Evolutionary conservation across 495 filamentous ascomycete species (phyloP), one percentile per base, ranked within the genome.

Genomic region (Neurospora sp.): DNA sequence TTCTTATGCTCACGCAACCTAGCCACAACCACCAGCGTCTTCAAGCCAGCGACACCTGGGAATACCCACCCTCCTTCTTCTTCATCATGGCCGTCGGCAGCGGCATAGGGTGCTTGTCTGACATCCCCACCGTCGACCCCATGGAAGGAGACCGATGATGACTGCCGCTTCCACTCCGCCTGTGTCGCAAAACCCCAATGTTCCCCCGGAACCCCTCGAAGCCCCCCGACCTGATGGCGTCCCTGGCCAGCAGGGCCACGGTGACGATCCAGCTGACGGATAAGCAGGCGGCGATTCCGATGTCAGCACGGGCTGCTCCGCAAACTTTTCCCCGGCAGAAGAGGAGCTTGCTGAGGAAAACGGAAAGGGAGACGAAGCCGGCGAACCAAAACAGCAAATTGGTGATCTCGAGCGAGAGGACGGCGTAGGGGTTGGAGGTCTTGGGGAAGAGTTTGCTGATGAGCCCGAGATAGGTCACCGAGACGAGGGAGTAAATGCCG

Each of bases 301-400:
- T 79, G 73, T 82, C 81, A 31, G 85, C 86, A 46, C 82, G 83
- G 8, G 85, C 85, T 8, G 83, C 80, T 20, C 77, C 78, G 79
- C 87, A 88, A 7, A 86, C 84, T 61, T 76, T 79, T 44, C 85
- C 86, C 27, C 83, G 81, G 81, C 87, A 88, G 81, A 85, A 86
- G 76, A 83, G 79, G 38, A 87, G 80, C 46, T 86, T 78, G 70
- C 84, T 83, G 68, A 95, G 81, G 80, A 89, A 90, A 6, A 88
- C 89, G 7, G 88, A 86, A 27, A 94, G 83, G 0, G 92, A 91
- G 77, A 94, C 85, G 79, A 91, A 94, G 41, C 92, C 92, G 1
- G 89, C 85, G 81, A 97, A 91, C 91, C 91, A 95, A 85, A 96
- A 93, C 70, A 94, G 81, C 80, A 88, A 87, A 70, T 93, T 94